Percentiles rank a stretch among this genome's conserved stretches.
These are phyloP conservation scores for Heliamphora ciliata DNA, from an alignment of 179 eudicot species.

Conservation along the genomic window DNA sequence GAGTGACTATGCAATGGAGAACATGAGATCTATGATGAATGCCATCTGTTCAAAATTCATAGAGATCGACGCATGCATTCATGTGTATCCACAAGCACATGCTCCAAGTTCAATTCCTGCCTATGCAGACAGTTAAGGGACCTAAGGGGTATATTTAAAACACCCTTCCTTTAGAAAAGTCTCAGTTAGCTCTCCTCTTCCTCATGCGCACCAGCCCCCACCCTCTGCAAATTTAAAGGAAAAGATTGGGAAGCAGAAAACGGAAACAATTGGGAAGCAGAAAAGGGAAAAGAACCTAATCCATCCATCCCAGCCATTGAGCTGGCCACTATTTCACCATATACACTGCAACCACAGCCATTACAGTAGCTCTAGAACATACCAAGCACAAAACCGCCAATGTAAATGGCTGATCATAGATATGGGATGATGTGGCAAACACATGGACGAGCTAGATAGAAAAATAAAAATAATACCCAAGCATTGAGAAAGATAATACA, in stretches of 20 bases:
- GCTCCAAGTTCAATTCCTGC: too few relatives aligned
- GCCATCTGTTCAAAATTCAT: not conserved
- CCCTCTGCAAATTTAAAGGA: not conserved
- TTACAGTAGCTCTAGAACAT: not conserved
- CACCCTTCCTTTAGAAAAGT: not conserved
- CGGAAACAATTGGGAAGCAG: too few relatives aligned
- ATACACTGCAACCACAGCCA: not conserved
- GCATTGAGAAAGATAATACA: not conserved
- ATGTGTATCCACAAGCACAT: not conserved
- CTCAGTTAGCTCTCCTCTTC: not conserved
- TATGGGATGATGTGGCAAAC: not conserved
- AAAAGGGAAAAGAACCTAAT: conserved; percentile 1
- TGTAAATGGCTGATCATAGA: not conserved
- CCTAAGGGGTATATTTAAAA: too few relatives aligned
- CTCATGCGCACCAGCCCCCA: not conserved
- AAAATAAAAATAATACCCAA: not conserved
- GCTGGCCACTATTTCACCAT: not conserved
- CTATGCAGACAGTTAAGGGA: too few relatives aligned
- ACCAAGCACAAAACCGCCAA: not conserved
- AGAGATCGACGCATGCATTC: not conserved
- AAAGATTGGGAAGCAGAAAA: not conserved
- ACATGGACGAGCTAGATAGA: not conserved
- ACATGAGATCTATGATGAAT: not conserved
- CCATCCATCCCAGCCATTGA: not conserved
- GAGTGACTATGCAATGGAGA: not conserved